Percentiles rank a stretch among this genome's conserved stretches.
Conservation (phyloP, 73 alveolate genomes). For the Paramecium octaurelia region DNA sequence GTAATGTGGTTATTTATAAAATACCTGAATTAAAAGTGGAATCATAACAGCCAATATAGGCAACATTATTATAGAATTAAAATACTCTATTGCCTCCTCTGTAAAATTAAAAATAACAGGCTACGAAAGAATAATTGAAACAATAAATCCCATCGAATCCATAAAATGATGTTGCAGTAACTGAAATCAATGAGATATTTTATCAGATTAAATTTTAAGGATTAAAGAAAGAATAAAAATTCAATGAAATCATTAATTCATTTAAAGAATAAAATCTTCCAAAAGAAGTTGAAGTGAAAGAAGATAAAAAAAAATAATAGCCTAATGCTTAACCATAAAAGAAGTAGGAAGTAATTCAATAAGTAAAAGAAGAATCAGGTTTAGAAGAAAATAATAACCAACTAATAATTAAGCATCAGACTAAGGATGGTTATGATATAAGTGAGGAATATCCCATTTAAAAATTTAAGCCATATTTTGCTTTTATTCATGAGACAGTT, state of each 20-base stretch:
- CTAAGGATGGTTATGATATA: conserved; percentile 11
- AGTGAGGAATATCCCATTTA: conserved; percentile 35
- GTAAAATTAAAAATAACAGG: neutral
- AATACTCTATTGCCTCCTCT: neutral
- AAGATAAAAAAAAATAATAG: conserved; percentile 30
- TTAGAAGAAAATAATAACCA: conserved; percentile 26
- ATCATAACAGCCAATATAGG: neutral
- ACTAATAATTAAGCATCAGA: neutral
- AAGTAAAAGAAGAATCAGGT: conserved; percentile 14
- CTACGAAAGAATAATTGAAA: neutral
- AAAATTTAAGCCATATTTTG: conserved; percentile 28
- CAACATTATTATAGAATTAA: neutral
- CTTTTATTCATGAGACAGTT: neutral
- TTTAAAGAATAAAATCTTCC: conserved; percentile 48
- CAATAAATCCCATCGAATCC: neutral
- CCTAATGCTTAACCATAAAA: neutral
- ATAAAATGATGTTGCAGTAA: neutral
- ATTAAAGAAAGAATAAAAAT: conserved; percentile 10
- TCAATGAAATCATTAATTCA: conserved; percentile 33
- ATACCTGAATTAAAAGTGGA: conserved; percentile 44
- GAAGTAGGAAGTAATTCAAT: neutral
- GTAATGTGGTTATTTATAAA: conserved; percentile 20
- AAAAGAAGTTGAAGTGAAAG: conserved; percentile 29
- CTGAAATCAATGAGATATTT: conserved; percentile 33
- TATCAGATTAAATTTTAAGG: conserved; percentile 49